A percentile compares a stretch with the other conserved stretches of the same genome.
Conservation (phyloP, 78 protist species). For the Chrysochromulina parva region DNA sequence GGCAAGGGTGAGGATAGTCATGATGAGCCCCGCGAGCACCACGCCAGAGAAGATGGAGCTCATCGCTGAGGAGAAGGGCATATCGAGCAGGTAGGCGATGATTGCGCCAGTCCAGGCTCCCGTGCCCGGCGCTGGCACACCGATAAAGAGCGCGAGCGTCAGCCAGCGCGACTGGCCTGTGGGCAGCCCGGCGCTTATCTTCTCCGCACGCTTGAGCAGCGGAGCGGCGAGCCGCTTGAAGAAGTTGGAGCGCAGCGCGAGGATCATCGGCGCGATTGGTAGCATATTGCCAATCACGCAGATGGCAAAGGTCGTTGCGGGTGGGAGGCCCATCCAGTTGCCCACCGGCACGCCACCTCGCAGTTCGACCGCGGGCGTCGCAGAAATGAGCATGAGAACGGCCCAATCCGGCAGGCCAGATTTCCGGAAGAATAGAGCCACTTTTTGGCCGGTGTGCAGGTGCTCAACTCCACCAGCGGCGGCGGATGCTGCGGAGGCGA, state of each 20-base stretch:
- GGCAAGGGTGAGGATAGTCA: conserved; percentile 11
- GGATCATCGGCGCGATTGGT: background rate
- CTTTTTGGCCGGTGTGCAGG: background rate
- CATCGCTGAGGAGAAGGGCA: background rate
- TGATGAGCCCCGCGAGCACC: background rate
- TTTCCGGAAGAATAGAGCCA: background rate
- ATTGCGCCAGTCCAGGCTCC: conserved; percentile 24
- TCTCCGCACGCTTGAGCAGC: background rate
- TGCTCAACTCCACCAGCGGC: background rate
- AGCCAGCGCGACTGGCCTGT: background rate
- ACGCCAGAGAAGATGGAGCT: background rate
- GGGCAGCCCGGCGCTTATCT: background rate
- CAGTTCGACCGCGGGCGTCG: background rate
- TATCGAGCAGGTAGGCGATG: background rate
- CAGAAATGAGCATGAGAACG: background rate
- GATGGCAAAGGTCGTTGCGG: background rate
- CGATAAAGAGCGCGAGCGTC: background rate
- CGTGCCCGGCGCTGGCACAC: conserved; percentile 4
- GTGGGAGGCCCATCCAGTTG: background rate
- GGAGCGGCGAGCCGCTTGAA: background rate
- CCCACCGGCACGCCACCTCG: conserved; percentile 18
- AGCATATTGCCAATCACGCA: conserved; percentile 2
- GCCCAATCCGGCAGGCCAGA: background rate
- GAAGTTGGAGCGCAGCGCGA: background rate
- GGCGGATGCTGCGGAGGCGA: background rate